Evolutionary conservation across 805 yeast genomes (phyloP), one percentile per base, ranked within the genome.

Genomic region (Metschnikowia bowlesiae): DNA sequence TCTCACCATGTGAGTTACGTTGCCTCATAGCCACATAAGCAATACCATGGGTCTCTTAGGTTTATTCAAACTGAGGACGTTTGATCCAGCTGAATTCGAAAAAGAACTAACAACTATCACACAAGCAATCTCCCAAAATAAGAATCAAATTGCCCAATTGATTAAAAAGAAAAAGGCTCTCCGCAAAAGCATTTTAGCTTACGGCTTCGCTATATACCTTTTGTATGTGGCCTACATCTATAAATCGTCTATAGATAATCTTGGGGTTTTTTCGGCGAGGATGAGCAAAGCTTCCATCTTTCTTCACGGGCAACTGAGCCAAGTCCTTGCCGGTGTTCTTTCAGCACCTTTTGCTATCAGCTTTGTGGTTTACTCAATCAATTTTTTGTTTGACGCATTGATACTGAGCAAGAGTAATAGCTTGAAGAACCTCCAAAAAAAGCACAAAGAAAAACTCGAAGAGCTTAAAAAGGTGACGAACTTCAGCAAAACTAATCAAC

Each of bases 401-500:
- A 58, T 66, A 29, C 54, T 52, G n/a, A 55, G 59, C 51, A 61
- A 64, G 50, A 54, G 61, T 29, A 54, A 45, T 18, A 33, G 48
- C 8, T 58, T 70, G 52, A 52, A 46, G 31, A 37, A 48, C 38
- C 64, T 83, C 47, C 66, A 69, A 49, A 71, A 70, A 26, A 64
- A 72, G 43, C 89, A 84, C 52, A 69, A 71, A 49, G 66, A 66
- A 28, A 82, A 83, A 62, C 75, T 87, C 44, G 86, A 84, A 22
- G 87, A 83, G 53, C 71, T 87, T 66, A 87, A 87, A 66, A 73
- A 78, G 50, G 75, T 81, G 60, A 87, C 96, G 13, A 85, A 87
- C 56, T 92, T 82, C 65, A 79, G 85, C 59, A 76, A 84, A 11
- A 87, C 96, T 0, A 83, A 82, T 65, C 82, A 85, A n/a, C 73